Evolutionary conservation across 1,139 yeast genomes (phyloP).

Genomic region (Pichia sp.): DNA sequence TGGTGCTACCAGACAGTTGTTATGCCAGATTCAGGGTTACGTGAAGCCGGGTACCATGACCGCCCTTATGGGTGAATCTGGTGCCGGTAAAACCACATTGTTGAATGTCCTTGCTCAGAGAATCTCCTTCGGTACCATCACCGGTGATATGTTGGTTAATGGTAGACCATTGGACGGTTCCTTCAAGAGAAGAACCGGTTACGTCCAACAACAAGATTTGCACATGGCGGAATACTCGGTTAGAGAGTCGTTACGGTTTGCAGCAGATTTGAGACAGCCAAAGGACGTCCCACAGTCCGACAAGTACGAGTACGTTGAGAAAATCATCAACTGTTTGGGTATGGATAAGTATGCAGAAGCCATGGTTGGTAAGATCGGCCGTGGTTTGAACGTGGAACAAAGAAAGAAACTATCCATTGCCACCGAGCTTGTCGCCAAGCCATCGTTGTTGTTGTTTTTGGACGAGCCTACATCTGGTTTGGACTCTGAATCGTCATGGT

Average conservation of each 20-base stretch:
- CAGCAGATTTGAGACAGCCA: constrained; percentile 47
- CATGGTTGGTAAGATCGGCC: constrained; percentile 43
- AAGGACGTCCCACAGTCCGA: constrained; percentile 36
- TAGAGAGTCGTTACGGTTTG: constrained; percentile 42
- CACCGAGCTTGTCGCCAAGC: constrained; percentile 45
- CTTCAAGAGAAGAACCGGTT: constrained; percentile 47
- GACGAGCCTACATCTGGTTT: constrained; percentile 49
- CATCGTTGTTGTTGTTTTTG: constrained; percentile 38
- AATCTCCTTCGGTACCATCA: constrained; percentile 40
- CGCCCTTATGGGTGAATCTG: constrained; percentile 64
- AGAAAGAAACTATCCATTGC: constrained; percentile 33
- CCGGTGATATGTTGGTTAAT: constrained; percentile 48
- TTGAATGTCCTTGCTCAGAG: constrained; percentile 51
- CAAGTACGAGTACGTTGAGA: constrained; percentile 42
- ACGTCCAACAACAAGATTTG: constrained; percentile 52
- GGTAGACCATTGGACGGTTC: constrained; percentile 38
- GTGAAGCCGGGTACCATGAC: constrained; percentile 51
- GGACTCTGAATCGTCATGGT: constrained; percentile 49
- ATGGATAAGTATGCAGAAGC: constrained; percentile 50
- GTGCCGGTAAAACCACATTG: constrained; percentile 63
- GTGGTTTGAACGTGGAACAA: constrained; percentile 55
- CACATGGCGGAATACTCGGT: constrained; percentile 45
- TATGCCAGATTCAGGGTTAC: constrained; percentile 37
- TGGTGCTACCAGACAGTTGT: constrained; percentile 29
- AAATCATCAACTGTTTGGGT: constrained; percentile 38